Conservation (phyloP, 176 grass and related monocot genomes). For the Canna indica region DNA sequence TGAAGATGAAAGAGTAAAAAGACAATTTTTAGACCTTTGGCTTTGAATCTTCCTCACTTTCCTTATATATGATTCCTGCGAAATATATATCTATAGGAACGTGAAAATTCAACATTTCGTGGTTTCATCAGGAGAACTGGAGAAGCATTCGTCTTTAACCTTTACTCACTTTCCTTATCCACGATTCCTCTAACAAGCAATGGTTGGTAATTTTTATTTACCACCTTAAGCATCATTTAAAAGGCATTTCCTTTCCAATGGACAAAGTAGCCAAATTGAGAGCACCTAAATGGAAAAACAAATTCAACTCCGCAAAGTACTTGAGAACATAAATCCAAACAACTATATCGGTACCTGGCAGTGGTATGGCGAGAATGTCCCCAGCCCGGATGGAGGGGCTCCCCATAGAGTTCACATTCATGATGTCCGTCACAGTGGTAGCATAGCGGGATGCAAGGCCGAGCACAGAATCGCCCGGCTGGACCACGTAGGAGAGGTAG, state of each 20-base stretch:
- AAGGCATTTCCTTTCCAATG: not conserved
- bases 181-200: too few species aligned
- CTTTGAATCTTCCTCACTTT: too few species aligned
- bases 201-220: too few species aligned
- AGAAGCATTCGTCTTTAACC: too few species aligned
- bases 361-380: conserved; percentile 70
- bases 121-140: too few species aligned
- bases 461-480: conserved; percentile 54
- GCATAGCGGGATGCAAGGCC: conserved; percentile 48
- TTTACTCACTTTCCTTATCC: too few species aligned
- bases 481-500: conserved; percentile 83
- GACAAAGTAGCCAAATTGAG: not conserved
- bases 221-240: not conserved
- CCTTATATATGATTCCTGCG: too few species aligned
- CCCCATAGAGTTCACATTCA: conserved; percentile 81
- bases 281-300: not conserved
- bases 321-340: not conserved
- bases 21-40: too few species aligned
- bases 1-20: too few species aligned
- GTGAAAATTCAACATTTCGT: too few species aligned
- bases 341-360: conserved; percentile 41
- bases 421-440: conserved; percentile 72
- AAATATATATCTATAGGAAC: too few species aligned
- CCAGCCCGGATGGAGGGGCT: conserved; percentile 49
- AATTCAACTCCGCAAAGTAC: not conserved